These are phyloP conservation scores for Penicillium canariense DNA, from an alignment of 495 filamentous ascomycete species.

Conservation along the genomic window DNA sequence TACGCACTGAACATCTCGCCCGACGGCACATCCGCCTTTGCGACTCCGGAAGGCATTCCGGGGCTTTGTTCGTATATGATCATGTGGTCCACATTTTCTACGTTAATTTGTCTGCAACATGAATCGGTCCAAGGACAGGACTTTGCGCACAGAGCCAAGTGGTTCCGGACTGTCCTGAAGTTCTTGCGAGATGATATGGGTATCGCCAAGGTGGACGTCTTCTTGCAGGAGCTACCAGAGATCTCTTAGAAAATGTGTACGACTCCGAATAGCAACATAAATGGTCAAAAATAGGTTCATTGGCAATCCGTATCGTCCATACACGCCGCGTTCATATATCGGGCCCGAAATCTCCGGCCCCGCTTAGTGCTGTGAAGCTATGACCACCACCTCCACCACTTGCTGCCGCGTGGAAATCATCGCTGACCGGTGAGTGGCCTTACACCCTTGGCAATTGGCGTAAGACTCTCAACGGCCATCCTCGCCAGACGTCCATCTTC, in stretches of 20 bases:
- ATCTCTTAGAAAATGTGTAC: not conserved
- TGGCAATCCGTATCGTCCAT: too few relatives aligned
- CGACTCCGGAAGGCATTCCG: slow-evolving; percentile 2
- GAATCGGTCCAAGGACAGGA: not conserved
- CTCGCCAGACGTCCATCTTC: not conserved
- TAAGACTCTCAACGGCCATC: not conserved
- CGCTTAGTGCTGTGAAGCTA: not conserved
- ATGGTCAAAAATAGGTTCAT: too few relatives aligned
- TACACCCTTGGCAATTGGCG: not conserved
- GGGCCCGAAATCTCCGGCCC: not conserved
- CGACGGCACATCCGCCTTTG: slow-evolving; percentile 1
- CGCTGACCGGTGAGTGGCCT: not conserved
- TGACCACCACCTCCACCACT: not conserved
- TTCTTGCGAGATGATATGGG: slow-evolving; percentile 11
- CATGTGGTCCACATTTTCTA: slow-evolving; percentile 7
- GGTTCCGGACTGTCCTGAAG: slow-evolving; percentile 6
- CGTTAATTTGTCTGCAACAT: slow-evolving; percentile 2
- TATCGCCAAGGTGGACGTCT: slow-evolving; percentile 12
- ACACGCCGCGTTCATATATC: too few relatives aligned
- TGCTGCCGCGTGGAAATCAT: not conserved
- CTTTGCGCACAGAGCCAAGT: not conserved
- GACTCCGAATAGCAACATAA: not conserved
- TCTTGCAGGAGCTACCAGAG: not conserved
- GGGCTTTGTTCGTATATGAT: slow-evolving; percentile 10
- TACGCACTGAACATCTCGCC: slow-evolving; percentile 3